These are phyloP conservation scores for Melastoma malabathricum DNA, from an alignment of 345 rosid species.

Conservation along the genomic window DNA sequence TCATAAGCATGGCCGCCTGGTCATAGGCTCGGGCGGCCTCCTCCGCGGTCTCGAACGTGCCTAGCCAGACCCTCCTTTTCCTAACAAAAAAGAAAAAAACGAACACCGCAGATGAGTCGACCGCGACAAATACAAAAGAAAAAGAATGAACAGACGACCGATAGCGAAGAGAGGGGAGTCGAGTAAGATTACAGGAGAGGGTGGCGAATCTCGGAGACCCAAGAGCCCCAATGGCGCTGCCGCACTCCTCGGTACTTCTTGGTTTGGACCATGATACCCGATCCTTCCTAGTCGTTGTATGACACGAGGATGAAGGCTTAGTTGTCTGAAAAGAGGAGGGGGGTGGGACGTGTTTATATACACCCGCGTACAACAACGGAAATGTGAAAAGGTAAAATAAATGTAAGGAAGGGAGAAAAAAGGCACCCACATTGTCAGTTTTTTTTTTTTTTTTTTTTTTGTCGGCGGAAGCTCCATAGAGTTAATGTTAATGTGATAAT, in stretches of 20 bases:
- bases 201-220: conserved; percentile 58
- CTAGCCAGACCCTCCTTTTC: conserved; percentile 54
- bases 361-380: too few relatives aligned
- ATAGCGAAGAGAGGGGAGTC: neutral
- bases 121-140: too few relatives aligned
- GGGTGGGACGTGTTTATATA: neutral
- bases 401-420: too few relatives aligned
- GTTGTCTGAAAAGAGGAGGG: neutral
- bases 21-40: conserved; percentile 50
- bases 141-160: too few relatives aligned
- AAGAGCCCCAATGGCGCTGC: conserved; percentile 66
- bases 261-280: conserved; percentile 35
- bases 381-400: too few relatives aligned
- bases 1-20: conserved; percentile 42
- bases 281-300: neutral
- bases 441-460: too few relatives aligned
- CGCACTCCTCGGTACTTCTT: conserved; percentile 57
- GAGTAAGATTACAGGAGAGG: conserved; percentile 28
- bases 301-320: too few relatives aligned
- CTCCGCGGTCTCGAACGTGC: conserved; percentile 49
- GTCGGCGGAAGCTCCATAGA: too few relatives aligned
- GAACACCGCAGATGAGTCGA: too few relatives aligned
- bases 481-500: too few relatives aligned
- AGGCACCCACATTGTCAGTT: too few relatives aligned
- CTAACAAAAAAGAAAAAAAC: conserved; percentile 15